Evolutionary conservation across 2,329 filamentous ascomycete species (phyloP), one percentile per base, ranked within the genome.

Genomic region (Aureobasidium sp.): DNA sequence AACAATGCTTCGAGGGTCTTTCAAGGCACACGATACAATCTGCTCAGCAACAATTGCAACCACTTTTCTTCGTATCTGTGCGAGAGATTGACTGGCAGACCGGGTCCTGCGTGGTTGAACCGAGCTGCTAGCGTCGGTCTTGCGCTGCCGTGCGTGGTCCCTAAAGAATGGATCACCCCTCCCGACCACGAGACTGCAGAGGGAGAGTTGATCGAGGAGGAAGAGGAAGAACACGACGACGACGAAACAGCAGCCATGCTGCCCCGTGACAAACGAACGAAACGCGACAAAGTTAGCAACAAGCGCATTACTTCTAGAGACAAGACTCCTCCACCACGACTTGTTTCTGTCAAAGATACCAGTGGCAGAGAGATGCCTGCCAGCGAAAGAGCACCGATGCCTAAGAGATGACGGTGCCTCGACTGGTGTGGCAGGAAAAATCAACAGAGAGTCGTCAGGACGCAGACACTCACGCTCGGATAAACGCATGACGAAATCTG

Each of bases 11-110:
- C 87, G 1, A 82, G 87, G 45, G 81, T 86, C 67, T 95, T 94
- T 68, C 81, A 85, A 62, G 90, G 90, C 27, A 85, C 85, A 0
- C 82, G 82, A 15, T 94, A 95, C 74, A 93, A 94, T 69, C 82
- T 95, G 15, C 80, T 95, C 48, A 91, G 86, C 22, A 85, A 85
- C 68, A 95, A 95, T 74, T 95, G 90, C 81, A 95, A 95, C 72
- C 90, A 95, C 72, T 95, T 95, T 72, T 93, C 90, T 2, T 85
- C 85, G 22, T 85, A 88, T 68, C 81, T 95, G 19, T 91, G 88
- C 74, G 79, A 87, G 71, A 83, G 83, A 66, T 80, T 95, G 60
- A 93, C 89, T 1, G 84, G 86, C 6, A 81, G 83, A 49, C 77
- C 85, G 0, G 88, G 88, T 0, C 90, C 90, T 0, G 75, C 74